Base-by-base conservation (phyloP, 352 stramenopile genomes). In the Phytophthora pluvialis region DNA sequence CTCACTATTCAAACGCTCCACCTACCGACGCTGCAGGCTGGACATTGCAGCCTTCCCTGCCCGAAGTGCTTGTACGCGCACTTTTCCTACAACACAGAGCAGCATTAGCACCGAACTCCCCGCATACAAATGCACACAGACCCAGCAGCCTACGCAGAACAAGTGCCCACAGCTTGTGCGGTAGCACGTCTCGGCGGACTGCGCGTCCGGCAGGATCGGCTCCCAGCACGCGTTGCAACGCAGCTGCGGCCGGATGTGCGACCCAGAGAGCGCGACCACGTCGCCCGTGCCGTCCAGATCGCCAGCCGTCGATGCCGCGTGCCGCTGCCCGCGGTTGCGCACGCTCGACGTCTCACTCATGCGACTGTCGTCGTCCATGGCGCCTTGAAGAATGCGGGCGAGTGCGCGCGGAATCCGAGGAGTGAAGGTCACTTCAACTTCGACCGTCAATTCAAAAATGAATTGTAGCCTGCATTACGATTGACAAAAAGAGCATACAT, bases 51-150 rank as follows among this genome's bases (percentile, higher is more conserved):
- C 44, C 78, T 71, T 25, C 85, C 85, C 16, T 77, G 69, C 4
- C 83, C 83, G 51, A 93, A 93, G 62, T 91, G 77, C 32, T 93
- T 93, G 70, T 93, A 93, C 26, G 85, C 85, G 74, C 85, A 93
- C 81, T 93, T 93, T 59, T 93, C 85, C 85, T 93, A 47, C n/a
- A 61, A 1, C 6, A 54, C 52, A 44, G 12, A 31, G n/a, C 43
- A 33, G 8, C 29, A 39, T 31, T 29, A 32, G 16, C n/a, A n/a
- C 10, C 25, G 6, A 35, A n/a, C 9, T 40, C 16, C n/a, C 11
- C 33, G 5, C 10, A 48, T 32, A 18, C 21, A 21, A 39, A 54
- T 7, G 15, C 36, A 26, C 18, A 35, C 0, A 38, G 6, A 45
- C 5, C 18, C 3, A 36, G 12, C 25, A 53, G 15, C 38, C 25